Evolutionary conservation across 345 rosid species (phyloP), one percentile per base, ranked within the genome.

Genomic region (Linum usitatissimum): DNA sequence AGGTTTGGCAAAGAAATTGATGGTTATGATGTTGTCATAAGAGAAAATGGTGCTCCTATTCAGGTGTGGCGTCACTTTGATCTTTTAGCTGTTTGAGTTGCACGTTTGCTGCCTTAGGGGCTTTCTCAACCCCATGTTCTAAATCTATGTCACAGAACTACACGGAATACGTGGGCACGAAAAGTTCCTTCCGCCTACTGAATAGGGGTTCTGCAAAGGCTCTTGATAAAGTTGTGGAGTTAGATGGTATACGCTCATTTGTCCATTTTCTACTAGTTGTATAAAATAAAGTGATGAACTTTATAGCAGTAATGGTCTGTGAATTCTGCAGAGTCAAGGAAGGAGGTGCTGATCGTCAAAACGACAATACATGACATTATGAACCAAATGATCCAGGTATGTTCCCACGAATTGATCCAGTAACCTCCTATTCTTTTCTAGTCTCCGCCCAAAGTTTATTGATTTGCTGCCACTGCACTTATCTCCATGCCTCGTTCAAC

Each of bases 181-280:
- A 90, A 76, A 84, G 96, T 60, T 77, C 86, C 65, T 90, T 90
- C 65, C 93, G 89, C 38, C 96, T 94, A 79, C 97, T 94, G 70
- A 94, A 86, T 63, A 77, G 97, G 72, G 97, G 96, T 60, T 86
- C 97, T 68, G 95, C 99, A 55, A 90, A 94, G 88, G 97, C 99
- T 67, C 94, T 88, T 57, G 99, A 94, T 75, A 90, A 94, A 79
- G 97, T 94, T 71, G 93, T 85, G 59, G 99, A 90, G 76, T 83
- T 94, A 65, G 97, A 90, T 78, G 95, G 99, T 94, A 86, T 66
- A 23, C 28, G 45, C 28, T 19, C 59, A 59, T 18, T 38, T 8
- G 31, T 42, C 10, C 42, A 6, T 59, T 63, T 72, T 17, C 69
- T 70, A 34, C 56, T 30, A 14, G 9, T 31, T 4, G 30, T 49